Conservation (phyloP, 148 eudicot genomes). For the Silene conica region DNA sequence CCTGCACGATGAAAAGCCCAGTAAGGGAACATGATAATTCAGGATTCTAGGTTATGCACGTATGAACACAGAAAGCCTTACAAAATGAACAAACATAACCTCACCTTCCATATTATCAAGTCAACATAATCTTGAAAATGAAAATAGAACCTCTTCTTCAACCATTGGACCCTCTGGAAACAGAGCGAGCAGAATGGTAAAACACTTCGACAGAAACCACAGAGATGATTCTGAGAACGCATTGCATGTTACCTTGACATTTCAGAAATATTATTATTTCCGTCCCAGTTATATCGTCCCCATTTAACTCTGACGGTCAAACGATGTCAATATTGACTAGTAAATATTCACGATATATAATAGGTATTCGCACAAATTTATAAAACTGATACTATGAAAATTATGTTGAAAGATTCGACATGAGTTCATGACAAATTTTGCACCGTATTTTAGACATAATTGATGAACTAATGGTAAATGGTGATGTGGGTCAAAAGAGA, state of each 20-base stretch:
- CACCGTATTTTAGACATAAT: neutral
- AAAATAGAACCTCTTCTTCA: constrained; percentile 94
- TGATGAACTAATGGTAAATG: neutral
- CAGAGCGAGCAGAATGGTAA: constrained; percentile 18
- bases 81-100: constrained; percentile 5
- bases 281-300: neutral
- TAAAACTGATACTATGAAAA: neutral
- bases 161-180: constrained; percentile 77
- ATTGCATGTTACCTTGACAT: neutral
- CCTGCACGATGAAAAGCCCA: constrained; percentile 40
- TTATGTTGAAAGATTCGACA: too few relatives aligned
- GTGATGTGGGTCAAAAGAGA: neutral
- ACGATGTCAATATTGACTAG: neutral
- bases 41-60: neutral
- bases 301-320: neutral
- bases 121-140: constrained; percentile 92
- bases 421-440: too few relatives aligned
- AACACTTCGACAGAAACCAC: constrained; percentile 9
- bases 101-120: constrained; percentile 93
- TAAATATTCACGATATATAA: neutral
- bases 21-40: neutral
- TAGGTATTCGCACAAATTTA: neutral
- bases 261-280: neutral
- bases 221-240: neutral
- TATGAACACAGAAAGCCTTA: neutral